Evolutionary conservation across 345 rosid genomes (phyloP).

Genomic region (Jatropha curcas): DNA sequence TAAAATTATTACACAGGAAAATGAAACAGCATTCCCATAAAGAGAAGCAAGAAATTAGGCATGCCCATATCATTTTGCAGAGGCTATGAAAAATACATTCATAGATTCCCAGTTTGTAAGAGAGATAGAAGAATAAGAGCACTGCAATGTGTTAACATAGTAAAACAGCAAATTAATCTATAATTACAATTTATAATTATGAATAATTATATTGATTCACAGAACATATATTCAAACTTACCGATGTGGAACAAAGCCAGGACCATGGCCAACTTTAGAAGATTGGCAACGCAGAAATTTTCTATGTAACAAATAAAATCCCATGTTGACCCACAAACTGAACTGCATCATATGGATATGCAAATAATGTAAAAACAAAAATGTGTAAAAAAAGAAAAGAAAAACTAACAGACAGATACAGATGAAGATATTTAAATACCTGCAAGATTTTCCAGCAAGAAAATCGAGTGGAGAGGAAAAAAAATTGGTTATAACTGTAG

Average conservation of each 20-base stretch:
- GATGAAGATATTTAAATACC: conserved; percentile 30
- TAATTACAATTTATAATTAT: too few relatives aligned
- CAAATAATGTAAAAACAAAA: not conserved
- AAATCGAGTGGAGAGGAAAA: conserved; percentile 54
- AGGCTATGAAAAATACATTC: conserved; percentile 46
- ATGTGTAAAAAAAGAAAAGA: not conserved
- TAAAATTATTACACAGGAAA: conserved; percentile 37
- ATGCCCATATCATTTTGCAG: conserved; percentile 39
- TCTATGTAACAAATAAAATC: conserved; percentile 54
- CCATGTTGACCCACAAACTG: conserved; percentile 51
- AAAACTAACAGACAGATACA: too few relatives aligned
- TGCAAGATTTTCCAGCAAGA: conserved; percentile 59
- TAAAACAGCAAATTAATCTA: too few relatives aligned
- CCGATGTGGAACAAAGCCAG: conserved; percentile 32
- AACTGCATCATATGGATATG: conserved; percentile 21
- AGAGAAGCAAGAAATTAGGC: conserved; percentile 46
- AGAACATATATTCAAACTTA: too few relatives aligned
- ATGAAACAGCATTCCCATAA: conserved; percentile 33
- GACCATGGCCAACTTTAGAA: conserved; percentile 43
- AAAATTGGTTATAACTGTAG: conserved; percentile 35
- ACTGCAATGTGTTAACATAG: conserved; percentile 26
- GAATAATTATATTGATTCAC: not conserved
- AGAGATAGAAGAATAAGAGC: conserved; percentile 48
- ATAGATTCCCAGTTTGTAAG: conserved; percentile 46
- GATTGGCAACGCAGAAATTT: conserved; percentile 54